Conservation (phyloP, 176 grass and related monocot genomes). For the Lolium rigidum region DNA sequence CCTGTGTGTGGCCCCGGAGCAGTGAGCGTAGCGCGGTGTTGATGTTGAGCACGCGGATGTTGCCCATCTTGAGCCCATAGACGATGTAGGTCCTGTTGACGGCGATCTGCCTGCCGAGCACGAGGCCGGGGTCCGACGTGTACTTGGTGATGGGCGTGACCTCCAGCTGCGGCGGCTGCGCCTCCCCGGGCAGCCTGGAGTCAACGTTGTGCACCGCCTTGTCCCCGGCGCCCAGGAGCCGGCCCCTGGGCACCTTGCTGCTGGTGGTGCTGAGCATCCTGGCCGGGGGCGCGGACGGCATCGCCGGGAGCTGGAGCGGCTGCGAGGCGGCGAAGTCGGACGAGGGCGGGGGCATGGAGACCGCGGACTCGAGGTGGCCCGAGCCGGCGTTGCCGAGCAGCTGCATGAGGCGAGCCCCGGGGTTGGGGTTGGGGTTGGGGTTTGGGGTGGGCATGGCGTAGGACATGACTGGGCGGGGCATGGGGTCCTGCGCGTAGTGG, state of each 20-base stretch:
- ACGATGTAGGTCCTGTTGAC: slow-evolving; percentile 95
- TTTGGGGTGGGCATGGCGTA: slow-evolving; percentile 58
- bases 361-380: slow-evolving; percentile 66
- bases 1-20: slow-evolving; percentile 95
- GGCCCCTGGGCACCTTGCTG: slow-evolving; percentile 90
- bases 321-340: slow-evolving; percentile 53
- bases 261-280: slow-evolving; percentile 76
- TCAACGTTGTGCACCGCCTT: slow-evolving; percentile 82
- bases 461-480: slow-evolving; percentile 57
- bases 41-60: slow-evolving; percentile 95
- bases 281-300: slow-evolving; percentile 71
- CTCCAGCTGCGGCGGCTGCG: slow-evolving; percentile 89
- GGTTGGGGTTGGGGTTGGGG: slow-evolving; percentile 59
- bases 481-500: slow-evolving; percentile 64
- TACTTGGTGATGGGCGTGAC: slow-evolving; percentile 99
- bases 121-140: slow-evolving; percentile 93
- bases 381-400: slow-evolving; percentile 71
- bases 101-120: slow-evolving; percentile 91
- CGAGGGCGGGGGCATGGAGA: slow-evolving; percentile 75
- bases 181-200: slow-evolving; percentile 85
- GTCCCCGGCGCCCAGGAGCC: slow-evolving; percentile 68
- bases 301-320: slow-evolving; percentile 54
- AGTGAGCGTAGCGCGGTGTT: slow-evolving; percentile 93
- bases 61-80: slow-evolving; percentile 89
- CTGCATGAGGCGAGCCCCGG: slow-evolving; percentile 91